These are phyloP conservation scores for Kondoa malvinella DNA, from an alignment of 768 basidiomycete species.

Conservation along the genomic window DNA sequence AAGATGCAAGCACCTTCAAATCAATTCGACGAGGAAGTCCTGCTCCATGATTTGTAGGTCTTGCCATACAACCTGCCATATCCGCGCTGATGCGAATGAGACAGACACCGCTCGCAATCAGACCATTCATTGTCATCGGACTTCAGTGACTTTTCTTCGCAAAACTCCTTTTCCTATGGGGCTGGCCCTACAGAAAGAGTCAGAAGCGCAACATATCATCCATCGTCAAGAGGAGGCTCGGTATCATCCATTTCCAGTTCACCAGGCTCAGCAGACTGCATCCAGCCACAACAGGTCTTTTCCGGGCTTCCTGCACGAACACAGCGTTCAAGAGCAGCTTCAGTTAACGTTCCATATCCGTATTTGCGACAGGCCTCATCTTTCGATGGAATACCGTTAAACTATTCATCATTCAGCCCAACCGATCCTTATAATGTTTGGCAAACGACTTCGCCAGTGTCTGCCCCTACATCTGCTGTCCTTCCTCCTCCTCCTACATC, in stretches of 20 bases:
- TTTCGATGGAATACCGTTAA: neutral
- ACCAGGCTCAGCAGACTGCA: neutral
- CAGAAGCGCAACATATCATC: neutral
- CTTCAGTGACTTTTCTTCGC: no score
- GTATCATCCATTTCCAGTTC: neutral
- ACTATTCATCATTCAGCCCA: no score
- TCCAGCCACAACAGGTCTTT: neutral
- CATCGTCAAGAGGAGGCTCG: neutral
- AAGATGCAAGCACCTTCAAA: no score
- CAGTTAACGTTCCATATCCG: neutral
- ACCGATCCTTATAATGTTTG: no score
- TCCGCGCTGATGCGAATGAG: no score
- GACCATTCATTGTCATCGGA: no score
- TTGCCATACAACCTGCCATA: no score
- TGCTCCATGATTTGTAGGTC: no score
- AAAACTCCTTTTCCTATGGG: no score
- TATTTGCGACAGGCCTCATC: slow-evolving; percentile 6
- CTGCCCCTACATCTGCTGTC: neutral
- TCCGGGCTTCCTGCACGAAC: neutral
- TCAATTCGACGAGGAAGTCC: no score
- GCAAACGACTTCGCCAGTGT: neutral
- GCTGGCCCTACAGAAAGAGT: neutral
- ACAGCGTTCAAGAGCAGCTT: neutral
- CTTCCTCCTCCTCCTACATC: neutral
- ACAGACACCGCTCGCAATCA: no score